These are phyloP conservation scores for Poa annua DNA, from an alignment of 176 grass and related monocot species.

Conservation along the genomic window DNA sequence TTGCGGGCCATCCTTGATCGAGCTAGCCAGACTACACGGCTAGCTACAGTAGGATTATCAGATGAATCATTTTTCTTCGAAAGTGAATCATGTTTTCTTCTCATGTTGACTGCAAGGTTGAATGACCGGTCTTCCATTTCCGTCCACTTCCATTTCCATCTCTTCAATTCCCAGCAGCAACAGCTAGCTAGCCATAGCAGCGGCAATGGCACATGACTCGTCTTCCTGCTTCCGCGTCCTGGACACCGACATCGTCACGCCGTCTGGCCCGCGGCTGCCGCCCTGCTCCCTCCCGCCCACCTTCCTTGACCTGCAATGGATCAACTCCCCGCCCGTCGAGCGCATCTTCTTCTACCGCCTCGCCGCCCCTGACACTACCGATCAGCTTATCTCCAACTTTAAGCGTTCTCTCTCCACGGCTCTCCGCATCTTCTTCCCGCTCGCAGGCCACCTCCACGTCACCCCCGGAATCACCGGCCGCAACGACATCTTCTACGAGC, in stretches of 20 bases:
- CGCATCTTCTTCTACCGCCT: conserved; percentile 43
- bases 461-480: background rate
- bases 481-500: conserved; percentile 39
- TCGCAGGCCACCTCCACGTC: conserved; percentile 18
- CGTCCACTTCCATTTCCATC: no score
- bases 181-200: no score
- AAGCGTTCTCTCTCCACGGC: conserved; percentile 36
- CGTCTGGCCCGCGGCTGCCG: no score
- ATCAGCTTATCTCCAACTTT: conserved; percentile 20
- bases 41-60: no score
- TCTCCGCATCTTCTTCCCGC: conserved; percentile 42
- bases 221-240: background rate
- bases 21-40: no score
- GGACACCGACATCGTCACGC: conserved; percentile 3
- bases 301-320: conserved; percentile 42
- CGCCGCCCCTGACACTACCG: background rate
- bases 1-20: no score
- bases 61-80: no score
- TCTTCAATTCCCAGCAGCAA: no score
- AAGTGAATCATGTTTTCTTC: no score
- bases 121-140: no score
- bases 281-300: background rate
- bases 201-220: background rate
- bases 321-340: background rate
- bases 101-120: no score